A percentile compares a stretch with the other conserved stretches of the same genome.
Evolutionary conservation across 192 early-diverging fungal species (phyloP).

Genomic region (Gamsiella multidivaricata): DNA sequence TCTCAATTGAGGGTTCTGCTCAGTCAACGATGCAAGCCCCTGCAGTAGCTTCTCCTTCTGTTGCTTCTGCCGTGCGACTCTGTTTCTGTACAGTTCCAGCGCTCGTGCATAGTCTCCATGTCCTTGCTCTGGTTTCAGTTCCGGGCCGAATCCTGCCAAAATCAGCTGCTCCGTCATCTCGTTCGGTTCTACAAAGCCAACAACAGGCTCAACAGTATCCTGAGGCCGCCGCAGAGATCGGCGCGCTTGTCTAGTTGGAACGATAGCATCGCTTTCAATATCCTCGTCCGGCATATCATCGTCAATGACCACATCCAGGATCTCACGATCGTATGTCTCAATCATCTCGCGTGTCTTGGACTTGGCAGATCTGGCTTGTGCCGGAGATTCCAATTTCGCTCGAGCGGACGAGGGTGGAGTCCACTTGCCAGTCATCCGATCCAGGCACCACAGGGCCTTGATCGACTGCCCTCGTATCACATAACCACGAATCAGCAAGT

Average conservation of each 20-base stretch:
- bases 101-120: constrained; percentile 34
- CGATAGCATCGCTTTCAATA: not conserved
- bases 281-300: constrained; percentile 3
- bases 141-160: constrained; percentile 39
- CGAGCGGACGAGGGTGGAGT: not conserved
- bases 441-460: constrained; percentile 28
- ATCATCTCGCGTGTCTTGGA: constrained; percentile 30
- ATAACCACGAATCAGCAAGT: constrained; percentile 37
- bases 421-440: constrained; percentile 17
- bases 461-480: constrained; percentile 27
- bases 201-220: too few species aligned
- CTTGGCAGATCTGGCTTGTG: constrained; percentile 1
- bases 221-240: too few species aligned
- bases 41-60: constrained; percentile 23
- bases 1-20: not conserved
- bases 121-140: constrained; percentile 27
- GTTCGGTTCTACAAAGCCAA: constrained; percentile 14
- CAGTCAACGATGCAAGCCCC: constrained; percentile 6
- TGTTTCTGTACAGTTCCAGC: constrained; percentile 31
- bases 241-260: too few species aligned
- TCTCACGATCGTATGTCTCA: constrained; percentile 30
- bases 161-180: constrained; percentile 21
- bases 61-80: constrained; percentile 34
- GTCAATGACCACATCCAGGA: constrained; percentile 25
- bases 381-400: not conserved